Base-by-base conservation (phyloP, 768 basidiomycete species). In the Lactarius evosmus region DNA sequence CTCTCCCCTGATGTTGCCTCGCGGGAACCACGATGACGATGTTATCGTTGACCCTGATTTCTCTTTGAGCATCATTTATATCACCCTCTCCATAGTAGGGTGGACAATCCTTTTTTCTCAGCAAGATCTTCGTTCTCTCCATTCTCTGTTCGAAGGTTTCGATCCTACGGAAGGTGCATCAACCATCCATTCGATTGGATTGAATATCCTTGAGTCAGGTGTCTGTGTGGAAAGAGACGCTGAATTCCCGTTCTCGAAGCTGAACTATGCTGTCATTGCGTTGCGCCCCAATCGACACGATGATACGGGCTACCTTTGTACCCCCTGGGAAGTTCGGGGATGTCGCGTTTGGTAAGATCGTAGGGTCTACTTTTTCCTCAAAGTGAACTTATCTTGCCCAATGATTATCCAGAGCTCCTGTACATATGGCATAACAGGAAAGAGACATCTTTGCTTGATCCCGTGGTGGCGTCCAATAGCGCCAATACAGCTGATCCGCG, bases 371-470 rank as follows among this genome's bases (percentile, higher is more conserved):
- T 52, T 50, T 33, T 56, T 54, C 50, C 29, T 27, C 22, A 40
- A 55, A 56, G 3, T 14, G 19, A 25, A 29, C 55, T 58, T 52
- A 56, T 60, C 60, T 49, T 19, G 22, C 57, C 49, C 41, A 22
- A 19, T 7, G 14, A 54, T 2, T 33, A 1, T 25, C 12, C 2
- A 36, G 61, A 74, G 73, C 71, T 75, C 52, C 69, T 73, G 9
- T 73, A 75, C 62, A 68, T 67, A 22, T 75, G 74, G 74, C 72
- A 74, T 61, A 69, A 69, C 60, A 67, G 66, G 63, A 74, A 73
- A 41, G 71, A 73, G 59, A 66, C 67, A 59, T 69, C 71, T 19
- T 65, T 65, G 69, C 49, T 58, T 66, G 32, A 56, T 63, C 19
- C 59, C 71, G 7, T 75, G 74, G 22, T 49, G 46, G 74, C 73